Percentiles rank a stretch among this genome's conserved stretches.
phyloP scores from a whole-genome alignment of 176 grass and related monocot genomes.

The bread wheat (Triticum aestivum) region DNA sequence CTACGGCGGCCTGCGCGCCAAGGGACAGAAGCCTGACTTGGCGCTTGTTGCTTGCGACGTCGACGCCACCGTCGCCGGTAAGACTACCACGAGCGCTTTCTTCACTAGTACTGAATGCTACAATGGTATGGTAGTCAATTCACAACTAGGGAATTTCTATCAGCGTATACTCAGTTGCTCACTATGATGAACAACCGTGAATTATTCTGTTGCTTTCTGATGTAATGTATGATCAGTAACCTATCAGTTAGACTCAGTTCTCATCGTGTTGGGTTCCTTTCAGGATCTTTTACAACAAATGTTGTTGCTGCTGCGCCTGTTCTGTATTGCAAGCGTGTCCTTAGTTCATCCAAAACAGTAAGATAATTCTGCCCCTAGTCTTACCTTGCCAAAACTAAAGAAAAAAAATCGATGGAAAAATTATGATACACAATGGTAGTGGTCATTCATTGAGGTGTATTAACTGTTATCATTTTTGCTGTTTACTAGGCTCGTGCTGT shows the following conservation, averaged over 20 bases:
- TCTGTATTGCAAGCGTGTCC: constrained; percentile 74
- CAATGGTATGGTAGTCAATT: background rate
- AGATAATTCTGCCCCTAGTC: constrained; percentile 2
- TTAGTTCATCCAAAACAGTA: constrained; percentile 63
- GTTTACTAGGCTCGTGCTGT: constrained; percentile 73
- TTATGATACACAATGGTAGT: background rate
- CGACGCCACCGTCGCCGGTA: constrained; percentile 72
- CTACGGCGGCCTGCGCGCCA: constrained; percentile 80
- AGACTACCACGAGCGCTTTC: constrained; percentile 5
- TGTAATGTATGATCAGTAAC: background rate
- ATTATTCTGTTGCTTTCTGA: background rate
- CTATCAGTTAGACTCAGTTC: background rate
- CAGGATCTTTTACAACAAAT: constrained; percentile 94
- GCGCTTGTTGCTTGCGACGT: constrained; percentile 86
- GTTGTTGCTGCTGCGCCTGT: constrained; percentile 91
- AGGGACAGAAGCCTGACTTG: constrained; percentile 88
- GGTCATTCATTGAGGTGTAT: background rate
- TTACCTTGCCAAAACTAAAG: background rate
- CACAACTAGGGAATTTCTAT: background rate
- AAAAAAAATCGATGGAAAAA: background rate
- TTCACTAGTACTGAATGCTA: background rate
- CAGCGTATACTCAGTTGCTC: background rate
- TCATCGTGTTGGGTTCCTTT: constrained; percentile 1
- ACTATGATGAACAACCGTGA: background rate
- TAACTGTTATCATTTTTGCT: background rate